Evolutionary conservation across 2,329 filamentous ascomycete genomes (phyloP).

Genomic region (Furcasterigmium furcatum): DNA sequence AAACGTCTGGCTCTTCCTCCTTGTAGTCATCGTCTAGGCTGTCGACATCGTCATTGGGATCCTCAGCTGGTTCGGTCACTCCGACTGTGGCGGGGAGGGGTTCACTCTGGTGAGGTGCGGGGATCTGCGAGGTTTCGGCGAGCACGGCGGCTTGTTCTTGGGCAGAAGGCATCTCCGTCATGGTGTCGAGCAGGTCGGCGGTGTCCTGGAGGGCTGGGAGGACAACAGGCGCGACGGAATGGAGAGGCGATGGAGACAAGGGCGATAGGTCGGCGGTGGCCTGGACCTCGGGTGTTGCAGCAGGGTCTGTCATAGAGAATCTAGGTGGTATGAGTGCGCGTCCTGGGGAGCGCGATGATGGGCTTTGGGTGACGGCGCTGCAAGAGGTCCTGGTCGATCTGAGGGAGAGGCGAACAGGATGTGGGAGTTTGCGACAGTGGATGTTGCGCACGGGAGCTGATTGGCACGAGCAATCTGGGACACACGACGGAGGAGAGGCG

Average conservation of each 20-base stretch:
- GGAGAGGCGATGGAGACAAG: conserved; percentile 45
- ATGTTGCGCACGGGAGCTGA: background rate
- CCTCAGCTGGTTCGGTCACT: conserved; percentile 12
- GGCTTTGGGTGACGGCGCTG: background rate
- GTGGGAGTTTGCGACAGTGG: background rate
- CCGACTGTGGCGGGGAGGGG: background rate
- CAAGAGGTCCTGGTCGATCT: background rate
- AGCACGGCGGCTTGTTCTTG: background rate
- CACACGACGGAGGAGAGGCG: background rate
- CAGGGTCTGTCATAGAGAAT: background rate
- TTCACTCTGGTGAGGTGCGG: conserved; percentile 10
- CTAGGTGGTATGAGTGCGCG: background rate
- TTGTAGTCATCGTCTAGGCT: conserved; percentile 46
- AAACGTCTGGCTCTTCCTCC: conserved; percentile 30
- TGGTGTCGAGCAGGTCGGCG: conserved; percentile 46
- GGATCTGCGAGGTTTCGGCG: conserved; percentile 9
- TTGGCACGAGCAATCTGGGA: background rate
- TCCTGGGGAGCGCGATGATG: background rate
- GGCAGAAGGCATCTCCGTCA: conserved; percentile 18
- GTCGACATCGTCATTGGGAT: conserved; percentile 30
- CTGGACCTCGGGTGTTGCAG: conserved; percentile 35
- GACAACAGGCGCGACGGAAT: conserved; percentile 41
- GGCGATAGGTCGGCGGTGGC: conserved; percentile 51
- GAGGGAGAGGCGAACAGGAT: background rate
- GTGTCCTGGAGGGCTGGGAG: conserved; percentile 50